Conservation (phyloP, 2,329 filamentous ascomycete genomes). For the Arthrobotrys musiformis region DNA sequence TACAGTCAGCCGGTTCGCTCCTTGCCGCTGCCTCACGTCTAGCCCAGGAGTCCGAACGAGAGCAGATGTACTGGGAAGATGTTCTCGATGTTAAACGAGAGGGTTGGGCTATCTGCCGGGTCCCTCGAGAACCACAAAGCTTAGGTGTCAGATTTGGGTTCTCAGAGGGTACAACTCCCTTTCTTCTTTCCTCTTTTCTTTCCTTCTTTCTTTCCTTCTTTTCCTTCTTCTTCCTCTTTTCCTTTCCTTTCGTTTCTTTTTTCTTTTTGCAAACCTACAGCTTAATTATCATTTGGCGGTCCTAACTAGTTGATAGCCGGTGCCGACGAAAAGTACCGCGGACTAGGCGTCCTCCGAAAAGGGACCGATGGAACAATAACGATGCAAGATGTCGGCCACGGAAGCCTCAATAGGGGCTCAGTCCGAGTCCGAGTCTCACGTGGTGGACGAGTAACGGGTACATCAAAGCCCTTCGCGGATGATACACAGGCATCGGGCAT, state of each 20-base stretch:
- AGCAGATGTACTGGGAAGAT: slow-evolving; percentile 89
- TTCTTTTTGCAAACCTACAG: not conserved
- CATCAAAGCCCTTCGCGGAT: slow-evolving; percentile 68
- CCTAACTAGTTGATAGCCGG: slow-evolving; percentile 64
- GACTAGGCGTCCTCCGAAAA: slow-evolving; percentile 82
- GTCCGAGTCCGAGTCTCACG: slow-evolving; percentile 75
- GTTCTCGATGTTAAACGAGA: slow-evolving; percentile 81
- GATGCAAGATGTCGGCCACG: slow-evolving; percentile 73
- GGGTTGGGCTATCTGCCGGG: slow-evolving; percentile 84
- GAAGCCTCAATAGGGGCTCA: slow-evolving; percentile 64
- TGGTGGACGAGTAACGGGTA: slow-evolving; percentile 70
- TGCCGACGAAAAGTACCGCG: slow-evolving; percentile 72
- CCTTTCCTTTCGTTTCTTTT: not conserved
- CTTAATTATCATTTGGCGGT: slow-evolving; percentile 59
- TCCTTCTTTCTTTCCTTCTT: too few relatives aligned
- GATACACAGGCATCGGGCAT: slow-evolving; percentile 67
- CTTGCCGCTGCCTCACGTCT: slow-evolving; percentile 77
- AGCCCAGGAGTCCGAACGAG: slow-evolving; percentile 78
- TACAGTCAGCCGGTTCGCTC: slow-evolving; percentile 78
- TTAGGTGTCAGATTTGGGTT: slow-evolving; percentile 92
- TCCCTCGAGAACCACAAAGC: slow-evolving; percentile 77
- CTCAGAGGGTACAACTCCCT: slow-evolving; percentile 70
- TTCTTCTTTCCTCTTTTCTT: slow-evolving; percentile 8
- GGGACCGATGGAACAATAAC: slow-evolving; percentile 78
- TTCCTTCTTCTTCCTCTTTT: not conserved